Conservation (phyloP, 1,284 basidiomycete genomes). For the Athelia psychrophila region DNA sequence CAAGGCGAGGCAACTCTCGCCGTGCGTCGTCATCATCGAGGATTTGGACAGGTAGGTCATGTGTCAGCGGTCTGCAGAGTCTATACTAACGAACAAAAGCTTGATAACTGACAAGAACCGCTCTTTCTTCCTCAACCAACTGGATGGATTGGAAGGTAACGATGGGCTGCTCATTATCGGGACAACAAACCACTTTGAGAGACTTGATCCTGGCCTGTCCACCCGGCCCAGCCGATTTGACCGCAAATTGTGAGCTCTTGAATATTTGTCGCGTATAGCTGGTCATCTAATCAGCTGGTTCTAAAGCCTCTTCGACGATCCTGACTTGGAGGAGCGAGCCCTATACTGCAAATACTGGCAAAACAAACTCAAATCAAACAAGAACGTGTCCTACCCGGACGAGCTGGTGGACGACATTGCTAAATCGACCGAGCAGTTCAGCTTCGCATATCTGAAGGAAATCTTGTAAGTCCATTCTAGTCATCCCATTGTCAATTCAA, state of each 20-base stretch:
- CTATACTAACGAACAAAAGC: conserved; percentile 15
- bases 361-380: conserved; percentile 60
- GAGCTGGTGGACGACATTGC: conserved; percentile 58
- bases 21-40: conserved; percentile 77
- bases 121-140: conserved; percentile 83
- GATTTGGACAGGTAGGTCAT: conserved; percentile 58
- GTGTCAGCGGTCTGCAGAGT: too few species aligned
- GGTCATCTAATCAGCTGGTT: background rate
- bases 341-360: conserved; percentile 79
- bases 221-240: conserved; percentile 81
- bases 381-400: conserved; percentile 64
- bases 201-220: conserved; percentile 72
- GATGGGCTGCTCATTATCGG: conserved; percentile 77
- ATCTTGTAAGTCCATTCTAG: conserved; percentile 58
- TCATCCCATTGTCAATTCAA: background rate
- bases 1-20: conserved; percentile 64
- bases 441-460: conserved; percentile 83
- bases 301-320: conserved; percentile 60
- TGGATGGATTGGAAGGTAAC: conserved; percentile 74
- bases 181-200: conserved; percentile 82
- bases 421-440: conserved; percentile 59
- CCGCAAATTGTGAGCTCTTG: conserved; percentile 68
- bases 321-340: conserved; percentile 56
- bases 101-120: conserved; percentile 74
- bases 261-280: background rate